Evolutionary conservation across 441 rosid species (phyloP).

Genomic region (Arabidopsis hybrid): DNA sequence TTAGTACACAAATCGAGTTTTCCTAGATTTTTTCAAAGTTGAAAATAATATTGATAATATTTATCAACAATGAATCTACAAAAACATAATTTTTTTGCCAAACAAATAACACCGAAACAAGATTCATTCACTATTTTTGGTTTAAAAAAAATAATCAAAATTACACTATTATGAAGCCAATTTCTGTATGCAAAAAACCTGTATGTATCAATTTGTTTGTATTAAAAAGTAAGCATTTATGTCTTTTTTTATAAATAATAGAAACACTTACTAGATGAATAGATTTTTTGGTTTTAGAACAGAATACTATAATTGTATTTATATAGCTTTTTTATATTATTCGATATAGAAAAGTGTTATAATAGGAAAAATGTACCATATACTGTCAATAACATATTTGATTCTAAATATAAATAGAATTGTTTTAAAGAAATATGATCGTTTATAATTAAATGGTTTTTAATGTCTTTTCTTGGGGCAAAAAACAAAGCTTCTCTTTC

Average conservation of each 20-base stretch:
- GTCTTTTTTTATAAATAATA: too few relatives aligned
- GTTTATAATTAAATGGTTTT: background rate
- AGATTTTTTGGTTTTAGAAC: too few relatives aligned
- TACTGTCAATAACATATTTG: background rate
- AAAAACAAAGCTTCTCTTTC: background rate
- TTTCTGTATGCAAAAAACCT: background rate
- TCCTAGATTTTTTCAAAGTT: too few relatives aligned
- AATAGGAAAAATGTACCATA: background rate
- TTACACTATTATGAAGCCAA: background rate
- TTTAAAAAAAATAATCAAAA: background rate
- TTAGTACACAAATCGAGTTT: background rate
- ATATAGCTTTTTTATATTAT: background rate
- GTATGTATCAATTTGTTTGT: too few relatives aligned
- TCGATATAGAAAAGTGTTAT: background rate
- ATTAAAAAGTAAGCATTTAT: too few relatives aligned
- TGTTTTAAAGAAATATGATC: background rate
- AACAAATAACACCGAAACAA: background rate
- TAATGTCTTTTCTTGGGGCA: background rate
- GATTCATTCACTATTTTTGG: background rate
- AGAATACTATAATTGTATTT: background rate
- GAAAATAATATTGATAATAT: too few relatives aligned
- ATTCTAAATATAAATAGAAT: background rate
- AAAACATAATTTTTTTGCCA: background rate
- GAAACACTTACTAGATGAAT: too few relatives aligned
- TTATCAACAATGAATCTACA: background rate